Evolutionary conservation across 441 rosid species (phyloP), one percentile per base, ranked within the genome.

Genomic region (Populus hybrid): DNA sequence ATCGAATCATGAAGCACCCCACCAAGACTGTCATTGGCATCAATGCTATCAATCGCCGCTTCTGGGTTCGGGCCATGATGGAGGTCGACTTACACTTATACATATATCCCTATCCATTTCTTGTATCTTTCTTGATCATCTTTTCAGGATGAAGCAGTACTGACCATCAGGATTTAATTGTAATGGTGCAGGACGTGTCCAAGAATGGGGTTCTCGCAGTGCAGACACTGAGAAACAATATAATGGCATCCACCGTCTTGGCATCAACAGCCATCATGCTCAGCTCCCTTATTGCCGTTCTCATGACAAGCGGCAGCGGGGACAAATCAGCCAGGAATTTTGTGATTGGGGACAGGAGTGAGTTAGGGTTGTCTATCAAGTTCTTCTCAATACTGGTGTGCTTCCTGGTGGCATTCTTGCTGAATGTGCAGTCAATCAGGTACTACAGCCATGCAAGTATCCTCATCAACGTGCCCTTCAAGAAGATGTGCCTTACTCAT

Each of bases 51-150:
- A 92, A 87, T 76, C 98, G 99, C 81, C 89, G 96, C 73, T 90
- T 88, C 75, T 93, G 99, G 99, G 95, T 92, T 69, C 87, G 77
- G 16, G 92, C 94, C 74, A 95, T 95, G 99, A 95, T 95, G 98
- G 96, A 93, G 95, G 97, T 91, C n/a, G 30, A 28, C 30, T 7
- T 18, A 9, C 5, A 46, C 57, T 4, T 18, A 14, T 6, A 0
- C 23, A 57, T 16, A 16, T 61, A 8, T 16, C 30, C 53, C 26
- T 6, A n/a, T 36, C 30, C 9, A 2, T 26, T 30, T 38, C 7
- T 10, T 10, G 24, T 19, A 2, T 19, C 9, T 19, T 6, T 57
- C 63, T 57, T 57, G 63, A 57, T 8, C 63, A 57, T 57, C 63
- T 57, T 28, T 57, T 57, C 63, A 7, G 19, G 63, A 57, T 57